Conservation (phyloP, 208 protist species). For the Acanthamoeba polyphaga region DNA sequence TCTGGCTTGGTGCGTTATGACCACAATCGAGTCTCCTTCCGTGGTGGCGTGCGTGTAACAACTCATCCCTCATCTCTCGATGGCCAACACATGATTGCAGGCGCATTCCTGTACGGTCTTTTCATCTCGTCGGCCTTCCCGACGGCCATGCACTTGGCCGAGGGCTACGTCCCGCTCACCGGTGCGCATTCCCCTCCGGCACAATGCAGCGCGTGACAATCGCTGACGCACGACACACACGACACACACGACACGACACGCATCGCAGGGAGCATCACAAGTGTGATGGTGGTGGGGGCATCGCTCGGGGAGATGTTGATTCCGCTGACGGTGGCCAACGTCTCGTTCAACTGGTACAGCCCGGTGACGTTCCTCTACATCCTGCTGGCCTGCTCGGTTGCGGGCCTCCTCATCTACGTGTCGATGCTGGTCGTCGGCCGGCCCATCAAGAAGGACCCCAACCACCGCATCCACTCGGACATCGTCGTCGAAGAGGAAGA, state of each 20-base stretch:
- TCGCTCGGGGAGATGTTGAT: conserved; percentile 68
- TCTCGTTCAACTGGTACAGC: conserved; percentile 46
- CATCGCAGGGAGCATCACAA: conserved; percentile 3
- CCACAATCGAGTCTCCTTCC: neutral
- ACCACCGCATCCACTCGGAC: neutral
- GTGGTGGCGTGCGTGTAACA: neutral
- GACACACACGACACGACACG: neutral
- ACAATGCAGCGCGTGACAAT: neutral
- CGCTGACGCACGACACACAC: neutral
- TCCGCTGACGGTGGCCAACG: conserved; percentile 44
- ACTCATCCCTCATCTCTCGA: neutral
- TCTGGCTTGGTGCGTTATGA: neutral
- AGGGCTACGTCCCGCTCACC: conserved; percentile 56
- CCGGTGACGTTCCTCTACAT: conserved; percentile 42
- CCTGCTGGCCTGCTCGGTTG: conserved; percentile 33
- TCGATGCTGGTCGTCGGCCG: conserved; percentile 14
- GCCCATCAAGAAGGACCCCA: conserved; percentile 34
- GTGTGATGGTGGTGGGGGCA: conserved; percentile 63
- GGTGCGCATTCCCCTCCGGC: neutral
- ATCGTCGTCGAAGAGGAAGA: conserved; percentile 6
- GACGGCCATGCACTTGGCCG: conserved; percentile 42
- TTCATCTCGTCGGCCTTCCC: conserved; percentile 64
- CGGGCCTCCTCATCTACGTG: conserved; percentile 17
- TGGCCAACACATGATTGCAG: neutral
- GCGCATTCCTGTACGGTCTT: conserved; percentile 55